Percentiles rank a stretch among this genome's conserved stretches.
phyloP scores from a whole-genome alignment of 352 stramenopile genomes.

The Saprolegnia diclina region DNA sequence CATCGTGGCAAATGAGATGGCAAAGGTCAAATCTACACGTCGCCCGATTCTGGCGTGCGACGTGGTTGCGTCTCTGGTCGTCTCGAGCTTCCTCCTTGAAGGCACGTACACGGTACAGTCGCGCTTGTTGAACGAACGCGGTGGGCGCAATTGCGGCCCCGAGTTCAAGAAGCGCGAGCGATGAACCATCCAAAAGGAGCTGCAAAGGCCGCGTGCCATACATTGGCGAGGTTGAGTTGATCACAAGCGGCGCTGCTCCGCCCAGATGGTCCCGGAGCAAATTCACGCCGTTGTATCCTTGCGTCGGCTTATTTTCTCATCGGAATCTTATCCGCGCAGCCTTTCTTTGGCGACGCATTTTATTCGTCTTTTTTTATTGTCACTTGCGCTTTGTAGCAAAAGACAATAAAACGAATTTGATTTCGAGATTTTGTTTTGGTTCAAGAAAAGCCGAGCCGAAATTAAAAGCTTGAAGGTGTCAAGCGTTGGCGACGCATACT shows the following conservation, averaged over 20 bases:
- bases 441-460: not conserved
- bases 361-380: not conserved
- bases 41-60: too few relatives aligned
- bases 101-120: too few relatives aligned
- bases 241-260: not conserved
- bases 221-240: not conserved
- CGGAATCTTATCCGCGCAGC: slow-evolving; percentile 11
- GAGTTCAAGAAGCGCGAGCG: not conserved
- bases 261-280: slow-evolving; percentile 15
- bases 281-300: slow-evolving; percentile 10
- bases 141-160: too few relatives aligned
- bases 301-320: slow-evolving; percentile 12
- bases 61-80: too few relatives aligned
- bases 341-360: slow-evolving; percentile 1
- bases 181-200: too few relatives aligned
- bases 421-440: not conserved
- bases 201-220: too few relatives aligned
- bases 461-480: slow-evolving; percentile 8
- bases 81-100: too few relatives aligned
- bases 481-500: not conserved
- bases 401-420: not conserved
- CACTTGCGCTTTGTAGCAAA: not conserved
- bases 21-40: too few relatives aligned
- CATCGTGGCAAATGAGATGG: too few relatives aligned
- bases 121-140: too few relatives aligned